Base-by-base conservation (phyloP, 2,329 filamentous ascomycete genomes). In the Talaromyces sp. region DNA sequence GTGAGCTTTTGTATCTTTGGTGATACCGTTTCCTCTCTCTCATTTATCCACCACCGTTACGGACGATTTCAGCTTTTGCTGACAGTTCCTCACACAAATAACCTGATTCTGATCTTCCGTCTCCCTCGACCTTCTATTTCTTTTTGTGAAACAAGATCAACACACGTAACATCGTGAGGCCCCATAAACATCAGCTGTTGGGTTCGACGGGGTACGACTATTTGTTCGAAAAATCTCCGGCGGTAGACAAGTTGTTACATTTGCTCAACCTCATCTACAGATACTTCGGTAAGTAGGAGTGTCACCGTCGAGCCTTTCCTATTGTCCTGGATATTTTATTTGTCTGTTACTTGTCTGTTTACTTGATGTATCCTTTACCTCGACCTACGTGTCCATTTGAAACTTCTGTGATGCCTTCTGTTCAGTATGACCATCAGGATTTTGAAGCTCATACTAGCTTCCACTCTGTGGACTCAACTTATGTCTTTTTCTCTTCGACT, bases 81-180 rank as follows among this genome's bases (percentile, higher is more conserved):
- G 52, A 54, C 22, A 37, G 43, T 22, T 58, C 22, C 49, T 13
- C 35, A 39, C 43, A 50, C 47, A 50, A 58, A 39, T 39, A 56
- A 56, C 54, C 27, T 33, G 35, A 33, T 60, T 43, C 22, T 49
- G 37, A 45, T 56, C 54, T 47, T 13, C 25, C 15, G 27, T 47
- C 37, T 37, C 49, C 35, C 37, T 56, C 27, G 50, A 50, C 33
- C 22, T 13, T 37, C n/a, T 61, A n/a, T 49, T 50, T 43, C 35
- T 10, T 50, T 50, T 62, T 66, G 64, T 66, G 64, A 59, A 66
- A 66, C 64, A 62, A 33, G 50, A 62, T 62, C 43, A 59, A 33
- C 59, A 37, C 37, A 59, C 59, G 63, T 66, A 59, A 62, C 64
- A 59, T 66, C 60, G 64, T 66, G 64, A 62, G 33, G 62, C 35